Percentiles rank a stretch among this genome's conserved stretches.
phyloP scores from a whole-genome alignment of 768 basidiomycete genomes.

The Ramaria sp. region DNA sequence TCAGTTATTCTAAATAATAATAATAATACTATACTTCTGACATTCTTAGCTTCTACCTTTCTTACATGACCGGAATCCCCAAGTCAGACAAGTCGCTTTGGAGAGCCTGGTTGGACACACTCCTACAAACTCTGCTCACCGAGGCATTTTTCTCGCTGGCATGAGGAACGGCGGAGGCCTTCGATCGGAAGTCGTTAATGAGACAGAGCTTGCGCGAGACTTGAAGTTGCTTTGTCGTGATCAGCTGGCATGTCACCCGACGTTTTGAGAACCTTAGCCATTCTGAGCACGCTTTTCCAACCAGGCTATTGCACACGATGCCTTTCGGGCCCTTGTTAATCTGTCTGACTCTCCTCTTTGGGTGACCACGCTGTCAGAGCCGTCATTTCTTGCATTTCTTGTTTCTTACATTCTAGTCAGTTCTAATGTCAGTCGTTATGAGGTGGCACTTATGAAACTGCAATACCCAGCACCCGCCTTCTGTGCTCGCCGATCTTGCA shows the following conservation, averaged over 20 bases:
- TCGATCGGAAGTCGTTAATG: constrained; percentile 35
- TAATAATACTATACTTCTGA: background rate
- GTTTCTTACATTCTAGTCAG: constrained; percentile 85
- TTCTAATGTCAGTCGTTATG: constrained; percentile 11
- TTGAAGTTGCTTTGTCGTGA: constrained; percentile 83
- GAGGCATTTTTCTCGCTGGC: constrained; percentile 65
- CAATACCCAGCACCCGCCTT: constrained; percentile 66
- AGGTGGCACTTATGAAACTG: background rate
- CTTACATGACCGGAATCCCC: constrained; percentile 75
- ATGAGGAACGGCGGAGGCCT: constrained; percentile 43
- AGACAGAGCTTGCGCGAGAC: constrained; percentile 64
- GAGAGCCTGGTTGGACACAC: constrained; percentile 78
- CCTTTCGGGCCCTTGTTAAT: constrained; percentile 89
- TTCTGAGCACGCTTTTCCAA: constrained; percentile 7
- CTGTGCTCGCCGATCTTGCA: constrained; percentile 86
- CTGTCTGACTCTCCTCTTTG: constrained; percentile 76
- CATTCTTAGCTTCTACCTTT: constrained; percentile 67
- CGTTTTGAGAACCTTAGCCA: constrained; percentile 8
- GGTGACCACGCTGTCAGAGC: constrained; percentile 54
- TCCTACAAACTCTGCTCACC: constrained; percentile 53
- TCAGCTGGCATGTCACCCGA: constrained; percentile 48
- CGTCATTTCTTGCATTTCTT: constrained; percentile 66
- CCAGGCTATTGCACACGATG: constrained; percentile 87
- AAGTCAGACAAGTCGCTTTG: constrained; percentile 80
- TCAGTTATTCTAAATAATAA: too few species aligned